These are phyloP conservation scores for Chaetomiaceae sp. DNA, from an alignment of 2,329 filamentous ascomycete genomes.

Conservation along the genomic window DNA sequence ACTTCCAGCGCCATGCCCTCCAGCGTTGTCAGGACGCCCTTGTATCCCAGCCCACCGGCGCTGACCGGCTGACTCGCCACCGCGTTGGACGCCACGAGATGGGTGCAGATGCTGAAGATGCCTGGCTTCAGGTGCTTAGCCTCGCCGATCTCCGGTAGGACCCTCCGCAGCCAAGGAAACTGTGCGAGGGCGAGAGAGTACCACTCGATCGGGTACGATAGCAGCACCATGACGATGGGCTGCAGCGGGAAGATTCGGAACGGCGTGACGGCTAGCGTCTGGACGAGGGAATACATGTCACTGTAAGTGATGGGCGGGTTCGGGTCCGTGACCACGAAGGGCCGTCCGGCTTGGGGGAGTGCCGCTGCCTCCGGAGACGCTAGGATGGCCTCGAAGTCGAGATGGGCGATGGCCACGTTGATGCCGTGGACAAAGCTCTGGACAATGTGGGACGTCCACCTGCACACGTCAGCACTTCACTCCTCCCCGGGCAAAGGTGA, in stretches of 20 bases:
- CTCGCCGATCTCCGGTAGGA: slow-evolving; percentile 35
- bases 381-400: slow-evolving; percentile 40
- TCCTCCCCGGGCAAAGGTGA: not conserved
- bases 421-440: slow-evolving; percentile 40
- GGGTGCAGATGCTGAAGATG: slow-evolving; percentile 39
- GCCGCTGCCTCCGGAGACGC: slow-evolving; percentile 24
- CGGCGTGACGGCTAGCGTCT: slow-evolving; percentile 33
- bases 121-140: slow-evolving; percentile 37
- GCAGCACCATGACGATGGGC: slow-evolving; percentile 34
- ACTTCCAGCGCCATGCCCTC: slow-evolving; percentile 40
- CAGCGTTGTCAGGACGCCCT: slow-evolving; percentile 36
- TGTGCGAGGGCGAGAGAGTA: slow-evolving; percentile 33
- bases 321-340: slow-evolving; percentile 40
- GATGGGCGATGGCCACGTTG: slow-evolving; percentile 40
- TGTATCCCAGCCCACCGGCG: slow-evolving; percentile 38
- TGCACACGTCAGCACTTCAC: slow-evolving; percentile 17
- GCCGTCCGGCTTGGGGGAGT: slow-evolving; percentile 34
- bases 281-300: slow-evolving; percentile 35
- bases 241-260: slow-evolving; percentile 32
- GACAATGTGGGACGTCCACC: slow-evolving; percentile 37
- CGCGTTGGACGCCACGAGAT: slow-evolving; percentile 35
- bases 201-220: slow-evolving; percentile 36
- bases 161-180: slow-evolving; percentile 26
- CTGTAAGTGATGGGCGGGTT: slow-evolving; percentile 38
- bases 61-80: slow-evolving; percentile 30